Conservation (phyloP, 306 rosid genomes). For the Cucurbita moschata region DNA sequence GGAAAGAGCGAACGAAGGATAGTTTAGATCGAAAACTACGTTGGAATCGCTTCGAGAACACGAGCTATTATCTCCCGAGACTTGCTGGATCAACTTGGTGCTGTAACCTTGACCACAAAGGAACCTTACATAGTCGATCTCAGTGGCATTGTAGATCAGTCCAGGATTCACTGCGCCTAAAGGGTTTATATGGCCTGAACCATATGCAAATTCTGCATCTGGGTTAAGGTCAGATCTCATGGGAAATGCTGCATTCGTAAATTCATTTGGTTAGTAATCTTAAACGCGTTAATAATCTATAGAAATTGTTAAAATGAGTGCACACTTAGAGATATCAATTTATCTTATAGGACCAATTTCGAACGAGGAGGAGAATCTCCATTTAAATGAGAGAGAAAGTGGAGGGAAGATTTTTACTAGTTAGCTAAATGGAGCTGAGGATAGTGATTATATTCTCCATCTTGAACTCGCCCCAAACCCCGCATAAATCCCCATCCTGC, state of each 20-base stretch:
- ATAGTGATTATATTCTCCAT: too few species aligned
- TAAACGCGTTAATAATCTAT: too few species aligned
- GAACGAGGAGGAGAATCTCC: too few species aligned
- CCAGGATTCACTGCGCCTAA: slow-evolving; percentile 15
- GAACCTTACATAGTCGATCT: slow-evolving; percentile 5
- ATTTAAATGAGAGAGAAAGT: too few species aligned
- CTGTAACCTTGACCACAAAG: slow-evolving; percentile 22
- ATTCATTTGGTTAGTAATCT: not conserved
- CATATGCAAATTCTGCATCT: slow-evolving; percentile 15
- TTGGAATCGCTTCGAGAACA: not conserved
- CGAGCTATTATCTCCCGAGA: not conserved
- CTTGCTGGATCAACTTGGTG: slow-evolving; percentile 1
- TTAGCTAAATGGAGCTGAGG: too few species aligned
- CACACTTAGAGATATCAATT: too few species aligned
- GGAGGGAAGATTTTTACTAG: too few species aligned
- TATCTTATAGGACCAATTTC: accelerated
- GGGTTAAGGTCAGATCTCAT: not conserved
- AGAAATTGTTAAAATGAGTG: too few species aligned
- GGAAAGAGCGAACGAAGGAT: slow-evolving; percentile 30
- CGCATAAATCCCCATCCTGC: too few species aligned
- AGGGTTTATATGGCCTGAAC: slow-evolving; percentile 20
- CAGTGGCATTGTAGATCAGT: slow-evolving; percentile 10
- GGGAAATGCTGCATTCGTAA: not conserved
- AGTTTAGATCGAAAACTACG: slow-evolving; percentile 24
- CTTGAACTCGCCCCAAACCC: too few species aligned